These are phyloP conservation scores for Alternaria infectoria DNA, from an alignment of 2,329 filamentous ascomycete genomes.

Conservation along the genomic window DNA sequence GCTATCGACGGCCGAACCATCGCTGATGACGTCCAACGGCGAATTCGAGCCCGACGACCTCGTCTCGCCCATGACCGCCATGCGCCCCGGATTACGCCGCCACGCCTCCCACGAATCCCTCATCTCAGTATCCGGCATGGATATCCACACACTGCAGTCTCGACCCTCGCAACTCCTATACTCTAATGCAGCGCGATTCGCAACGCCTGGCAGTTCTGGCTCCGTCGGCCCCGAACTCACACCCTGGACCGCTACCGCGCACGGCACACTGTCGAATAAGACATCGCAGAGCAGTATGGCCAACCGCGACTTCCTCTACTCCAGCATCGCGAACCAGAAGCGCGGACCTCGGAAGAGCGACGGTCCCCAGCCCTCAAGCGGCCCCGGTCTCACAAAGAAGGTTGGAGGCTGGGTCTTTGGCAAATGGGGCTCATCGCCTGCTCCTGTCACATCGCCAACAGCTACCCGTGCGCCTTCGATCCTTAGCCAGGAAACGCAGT, in stretches of 20 bases:
- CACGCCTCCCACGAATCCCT: constrained; percentile 85
- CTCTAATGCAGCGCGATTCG: constrained; percentile 58
- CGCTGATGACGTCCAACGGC: constrained; percentile 30
- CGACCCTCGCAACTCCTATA: constrained; percentile 76
- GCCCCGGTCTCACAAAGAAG: constrained; percentile 55
- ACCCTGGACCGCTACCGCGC: constrained; percentile 55
- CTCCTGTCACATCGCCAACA: constrained; percentile 31
- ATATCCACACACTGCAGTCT: constrained; percentile 81
- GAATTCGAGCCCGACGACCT: constrained; percentile 39
- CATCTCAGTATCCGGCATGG: constrained; percentile 83
- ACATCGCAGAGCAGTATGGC: constrained; percentile 59
- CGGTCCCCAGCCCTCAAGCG: constrained; percentile 19
- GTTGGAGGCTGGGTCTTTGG: constrained; percentile 71
- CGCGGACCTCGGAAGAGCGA: constrained; percentile 29
- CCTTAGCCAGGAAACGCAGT: constrained; percentile 30
- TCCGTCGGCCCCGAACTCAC: constrained; percentile 49
- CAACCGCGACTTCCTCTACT: constrained; percentile 59
- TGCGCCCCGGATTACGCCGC: constrained; percentile 63
- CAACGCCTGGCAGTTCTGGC: constrained; percentile 53
- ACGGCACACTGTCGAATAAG: constrained; percentile 58
- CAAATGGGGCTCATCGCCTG: constrained; percentile 65
- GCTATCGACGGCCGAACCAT: constrained; percentile 14
- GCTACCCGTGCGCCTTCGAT: constrained; percentile 27
- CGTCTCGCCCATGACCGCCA: constrained; percentile 37
- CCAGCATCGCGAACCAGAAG: constrained; percentile 35